Evolutionary conservation across 192 early-diverging fungal genomes (phyloP), one percentile per base, ranked within the genome.

Genomic region (Geranomyces variabilis): DNA sequence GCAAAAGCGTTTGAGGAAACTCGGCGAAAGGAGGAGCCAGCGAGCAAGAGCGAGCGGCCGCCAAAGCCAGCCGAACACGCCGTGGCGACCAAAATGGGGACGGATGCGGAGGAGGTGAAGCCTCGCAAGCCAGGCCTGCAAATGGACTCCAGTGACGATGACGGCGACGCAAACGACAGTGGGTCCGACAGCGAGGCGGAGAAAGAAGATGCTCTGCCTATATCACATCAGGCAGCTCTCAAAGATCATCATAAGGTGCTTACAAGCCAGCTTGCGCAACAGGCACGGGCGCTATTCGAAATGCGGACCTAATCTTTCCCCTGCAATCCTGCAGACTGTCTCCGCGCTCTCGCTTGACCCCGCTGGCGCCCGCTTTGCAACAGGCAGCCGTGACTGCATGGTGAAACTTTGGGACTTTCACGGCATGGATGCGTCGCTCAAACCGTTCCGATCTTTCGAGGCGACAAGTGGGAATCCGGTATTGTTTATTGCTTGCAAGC

Each of bases 391-490:
- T 62, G 93, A 94, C 66, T 89, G 92, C 44, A 84, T 85, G 51
- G 70, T 96, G 36, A 91, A 91, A 55, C 79, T 99, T 43, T 99
- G 95, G 95, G 94, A 96, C 77, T 99, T 99, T 82, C 82, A 89
- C 34, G 89, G 88, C 13, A 97, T 96, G 94, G 88, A 94, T 74
- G 78, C 86, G 6, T 73, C 79, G 1, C 87, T 90, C 48, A 80
- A 84, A 64, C 88, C 94, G 8, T 95, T 93, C 72, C 79, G 93
- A 47, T 89, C 90, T 2, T 76, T 97, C 45, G 89, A 93, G 58
- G 90, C 95, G 0, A 87, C 82, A 65, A 88, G 84, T 17, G 92
- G 90, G 7, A 92, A 96, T 77, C 83, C 83, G 62, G 76, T 85
- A 36, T 41, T 41, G 10, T 10, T 41, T 41, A 10, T 10, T 41